Evolutionary conservation across 306 rosid genomes (phyloP), one percentile per base, ranked within the genome.

Genomic region (Erythrophleum fordii): DNA sequence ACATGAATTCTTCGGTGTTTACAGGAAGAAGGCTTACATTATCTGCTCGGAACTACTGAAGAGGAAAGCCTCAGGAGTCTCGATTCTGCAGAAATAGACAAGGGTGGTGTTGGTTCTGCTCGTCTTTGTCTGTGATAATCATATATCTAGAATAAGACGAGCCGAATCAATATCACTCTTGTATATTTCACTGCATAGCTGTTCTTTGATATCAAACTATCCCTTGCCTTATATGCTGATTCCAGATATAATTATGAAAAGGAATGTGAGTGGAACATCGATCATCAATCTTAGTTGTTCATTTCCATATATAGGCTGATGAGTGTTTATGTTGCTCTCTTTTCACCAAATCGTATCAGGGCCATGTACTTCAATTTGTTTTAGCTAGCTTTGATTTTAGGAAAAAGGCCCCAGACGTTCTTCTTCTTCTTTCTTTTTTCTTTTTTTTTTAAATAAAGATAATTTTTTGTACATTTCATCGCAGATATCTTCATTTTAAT

Each of bases 51-150:
- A 9, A 18, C 67, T 73, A 10, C 67, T 73, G 29, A 52, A 73
- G 35, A 18, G 42, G 59, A 51, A 23, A 44, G 73, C 5, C 61
- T 58, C 34, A 46, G n/a, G 17, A n/a, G 65, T n/a, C 39, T 18
- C 25, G 22, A 48, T 59, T 83, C 78, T 89, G 90, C 87, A 87
- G 78, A 84, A 81, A 86, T 80, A 77, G 60, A 87, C 91, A 65
- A 72, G 91, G 0, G 89, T 87, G 90, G 72, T 84, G 80, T 89
- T 87, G 89, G 5, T 85, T 77, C 76, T 74, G 88, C 77, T 89
- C 88, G 69, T 89, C 80, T 82, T 51, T 44, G 10, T 52, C 29
- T 3, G 37, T 70, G 51, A 75, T 39, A 17, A 42, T 69, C 56
- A 31, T 20, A 66, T 20, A 10, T 14, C 2, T 25, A 25, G 37